Conservation (phyloP, 2,329 filamentous ascomycete genomes). For the Nigrospora oryzae region DNA sequence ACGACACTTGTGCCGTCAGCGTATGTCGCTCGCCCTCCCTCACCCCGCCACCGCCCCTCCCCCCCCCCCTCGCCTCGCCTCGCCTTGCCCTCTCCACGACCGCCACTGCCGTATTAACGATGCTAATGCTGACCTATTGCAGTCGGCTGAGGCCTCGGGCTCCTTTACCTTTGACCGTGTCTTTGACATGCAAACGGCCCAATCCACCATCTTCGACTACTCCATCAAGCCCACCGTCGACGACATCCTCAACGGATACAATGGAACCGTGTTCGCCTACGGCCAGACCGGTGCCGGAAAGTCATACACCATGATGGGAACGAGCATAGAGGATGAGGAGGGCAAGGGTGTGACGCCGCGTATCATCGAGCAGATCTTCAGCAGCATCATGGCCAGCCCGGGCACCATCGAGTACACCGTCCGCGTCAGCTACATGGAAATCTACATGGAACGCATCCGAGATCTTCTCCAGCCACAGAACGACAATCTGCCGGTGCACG, state of each 20-base stretch:
- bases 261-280: constrained; percentile 97
- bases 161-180: constrained; percentile 96
- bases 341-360: constrained; percentile 92
- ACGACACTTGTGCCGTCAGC: constrained; percentile 80
- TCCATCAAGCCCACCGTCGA: constrained; percentile 94
- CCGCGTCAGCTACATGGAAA: constrained; percentile 98
- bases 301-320: constrained; percentile 98
- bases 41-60: constrained; percentile 2
- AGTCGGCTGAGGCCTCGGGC: constrained; percentile 77
- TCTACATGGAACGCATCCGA: constrained; percentile 98
- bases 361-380: constrained; percentile 96
- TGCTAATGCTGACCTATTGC: constrained; percentile 9
- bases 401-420: constrained; percentile 98
- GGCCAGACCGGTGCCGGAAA: constrained; percentile 98
- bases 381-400: constrained; percentile 85
- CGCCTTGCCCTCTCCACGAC: not conserved
- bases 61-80: not conserved
- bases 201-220: constrained; percentile 95
- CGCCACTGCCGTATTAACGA: not conserved
- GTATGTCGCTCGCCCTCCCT: constrained; percentile 42
- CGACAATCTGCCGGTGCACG: constrained; percentile 94
- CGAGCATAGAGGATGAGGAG: constrained; percentile 82
- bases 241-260: constrained; percentile 98
- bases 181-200: constrained; percentile 86
- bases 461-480: constrained; percentile 89